A percentile compares a stretch with the other conserved stretches of the same genome.
phyloP scores from a whole-genome alignment of 495 filamentous ascomycete species.

The Penicillium nucicola region DNA sequence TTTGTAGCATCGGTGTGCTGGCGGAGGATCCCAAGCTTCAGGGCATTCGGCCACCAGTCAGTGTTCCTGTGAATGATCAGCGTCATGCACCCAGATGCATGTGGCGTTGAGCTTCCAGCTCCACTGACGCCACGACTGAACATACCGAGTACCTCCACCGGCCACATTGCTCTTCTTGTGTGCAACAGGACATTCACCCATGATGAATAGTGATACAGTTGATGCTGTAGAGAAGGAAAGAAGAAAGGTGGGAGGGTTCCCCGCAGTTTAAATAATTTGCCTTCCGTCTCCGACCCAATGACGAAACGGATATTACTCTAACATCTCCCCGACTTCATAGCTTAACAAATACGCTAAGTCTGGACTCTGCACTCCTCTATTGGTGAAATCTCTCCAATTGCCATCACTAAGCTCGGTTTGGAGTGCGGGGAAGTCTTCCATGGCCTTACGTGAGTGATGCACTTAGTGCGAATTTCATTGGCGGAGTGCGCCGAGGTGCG shows the following conservation, averaged over 20 bases:
- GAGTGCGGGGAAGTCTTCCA: slow-evolving; percentile 1
- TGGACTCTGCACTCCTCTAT: not conserved
- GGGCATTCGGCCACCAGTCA: slow-evolving; percentile 68
- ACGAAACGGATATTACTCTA: slow-evolving; percentile 1
- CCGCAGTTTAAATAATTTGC: slow-evolving; percentile 7
- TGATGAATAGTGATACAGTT: slow-evolving; percentile 7
- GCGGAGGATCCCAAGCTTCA: slow-evolving; percentile 67
- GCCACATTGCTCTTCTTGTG: slow-evolving; percentile 47
- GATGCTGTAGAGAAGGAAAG: not conserved
- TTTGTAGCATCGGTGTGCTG: slow-evolving; percentile 62
- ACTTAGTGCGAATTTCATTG: not conserved
- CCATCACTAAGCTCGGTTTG: not conserved
- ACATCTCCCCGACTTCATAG: not conserved
- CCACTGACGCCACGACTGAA: too few species aligned
- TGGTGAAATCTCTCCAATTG: not conserved
- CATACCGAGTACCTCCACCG: slow-evolving; percentile 53
- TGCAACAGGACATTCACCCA: slow-evolving; percentile 50
- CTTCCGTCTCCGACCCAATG: not conserved
- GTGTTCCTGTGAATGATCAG: slow-evolving; percentile 32
- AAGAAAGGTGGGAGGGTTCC: not conserved
- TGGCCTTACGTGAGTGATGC: not conserved
- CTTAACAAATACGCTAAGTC: not conserved
- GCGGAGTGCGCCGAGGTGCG: slow-evolving; percentile 3
- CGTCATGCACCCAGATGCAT: not conserved
- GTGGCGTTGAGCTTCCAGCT: too few species aligned